Evolutionary conservation across 176 grass and related monocot genomes (phyloP), one percentile per base, ranked within the genome.

Genomic region (Cenchrus americanus): DNA sequence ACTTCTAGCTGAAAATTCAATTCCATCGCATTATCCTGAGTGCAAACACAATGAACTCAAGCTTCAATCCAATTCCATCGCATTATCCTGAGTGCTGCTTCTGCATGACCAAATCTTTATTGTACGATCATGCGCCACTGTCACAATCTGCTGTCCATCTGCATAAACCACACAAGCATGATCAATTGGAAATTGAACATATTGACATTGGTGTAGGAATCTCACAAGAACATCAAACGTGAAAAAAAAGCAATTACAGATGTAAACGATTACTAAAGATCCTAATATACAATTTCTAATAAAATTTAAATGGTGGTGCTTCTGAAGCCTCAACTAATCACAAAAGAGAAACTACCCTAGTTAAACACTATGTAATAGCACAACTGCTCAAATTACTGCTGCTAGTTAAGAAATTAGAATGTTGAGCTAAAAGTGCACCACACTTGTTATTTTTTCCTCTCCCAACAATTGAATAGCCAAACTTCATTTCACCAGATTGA

Each of bases 141-240:
- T 98, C 73, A 90, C 96, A 73, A 98, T 98, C 62, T 92, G 86
- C 58, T 98, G 96, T 63, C 96, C 96, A 81, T 98, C 96, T 98
- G 96, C 87, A 90, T 59, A 74, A 62, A 57, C 40, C 58, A 53
- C 14, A 84, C 8, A 85, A 54, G 41, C 27, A 73, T 8, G 2
- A 55, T 32, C 18, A 27, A 26, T 81, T 50, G 84, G 21, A 53
- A 66, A 21, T 37, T 61, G 21, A 73, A 59, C 67, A 80, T 66
- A 8, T 17, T 51, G 27, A 75, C 34, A n/a, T 26, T 61, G 6
- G 10, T 42, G 53, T 50, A 52, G 11, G 30, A 82, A 51, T 60
- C 69, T 70, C 63, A 5, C 4, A 32, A 84, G 49, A 46, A 42
- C 14, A 62, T 7, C 7, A 66, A 5, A 66, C 26, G 58, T 15